phyloP scores from a whole-genome alignment of 192 early-diverging fungal genomes.

The Entophlyctis luteolus region DNA sequence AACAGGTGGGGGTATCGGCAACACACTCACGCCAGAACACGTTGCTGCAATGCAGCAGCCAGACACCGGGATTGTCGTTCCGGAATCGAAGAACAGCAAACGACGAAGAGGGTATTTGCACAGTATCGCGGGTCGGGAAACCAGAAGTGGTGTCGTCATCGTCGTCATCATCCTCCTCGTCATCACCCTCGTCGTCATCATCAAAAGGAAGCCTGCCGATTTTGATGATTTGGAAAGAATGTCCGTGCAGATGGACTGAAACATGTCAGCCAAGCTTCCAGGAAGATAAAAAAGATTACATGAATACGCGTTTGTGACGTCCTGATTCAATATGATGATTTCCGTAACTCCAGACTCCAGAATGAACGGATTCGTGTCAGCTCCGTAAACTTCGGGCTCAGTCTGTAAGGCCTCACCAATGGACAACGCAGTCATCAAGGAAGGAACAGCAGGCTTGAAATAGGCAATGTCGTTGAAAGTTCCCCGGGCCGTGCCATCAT shows the following conservation, averaged over 20 bases:
- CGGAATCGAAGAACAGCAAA: background rate
- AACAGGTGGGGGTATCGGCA: background rate
- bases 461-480: conserved; percentile 73
- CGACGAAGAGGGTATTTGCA: background rate
- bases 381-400: conserved; percentile 53
- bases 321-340: conserved; percentile 70
- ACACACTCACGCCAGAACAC: background rate
- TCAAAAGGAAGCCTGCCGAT: conserved; percentile 53
- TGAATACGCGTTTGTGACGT: conserved; percentile 34
- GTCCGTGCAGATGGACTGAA: conserved; percentile 78
- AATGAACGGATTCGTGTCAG: conserved; percentile 58
- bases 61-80: background rate
- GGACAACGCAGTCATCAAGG: conserved; percentile 59
- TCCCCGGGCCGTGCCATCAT: conserved; percentile 70
- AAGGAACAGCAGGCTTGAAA: conserved; percentile 59
- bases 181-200: conserved; percentile 12
- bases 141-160: background rate
- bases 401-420: conserved; percentile 44
- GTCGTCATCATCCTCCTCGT: conserved; percentile 30
- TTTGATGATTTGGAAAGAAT: conserved; percentile 72
- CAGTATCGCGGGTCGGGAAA: background rate
- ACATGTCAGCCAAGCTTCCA: background rate
- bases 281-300: background rate
- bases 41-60: background rate
- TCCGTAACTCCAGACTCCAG: conserved; percentile 55